A percentile compares a stretch with the other conserved stretches of the same genome.
Evolutionary conservation across 495 filamentous ascomycete genomes (phyloP).

Genomic region (Penicillium robsamsonii): DNA sequence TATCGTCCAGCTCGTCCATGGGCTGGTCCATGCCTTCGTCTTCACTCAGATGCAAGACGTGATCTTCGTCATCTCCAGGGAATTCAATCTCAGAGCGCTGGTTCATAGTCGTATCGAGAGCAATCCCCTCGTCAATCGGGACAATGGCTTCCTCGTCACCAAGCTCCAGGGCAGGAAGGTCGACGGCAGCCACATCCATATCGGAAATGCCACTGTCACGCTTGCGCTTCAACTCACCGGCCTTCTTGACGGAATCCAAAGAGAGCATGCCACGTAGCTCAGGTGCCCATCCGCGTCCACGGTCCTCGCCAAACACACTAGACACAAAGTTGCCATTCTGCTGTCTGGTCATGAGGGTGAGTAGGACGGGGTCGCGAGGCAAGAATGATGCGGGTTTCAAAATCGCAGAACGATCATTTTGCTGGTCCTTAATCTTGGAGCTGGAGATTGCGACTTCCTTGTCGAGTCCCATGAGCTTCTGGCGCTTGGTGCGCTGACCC

Average conservation of each 20-base stretch:
- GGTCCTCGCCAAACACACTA: conserved; percentile 68
- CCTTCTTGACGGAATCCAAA: conserved; percentile 70
- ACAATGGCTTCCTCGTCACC: conserved; percentile 57
- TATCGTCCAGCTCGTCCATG: conserved; percentile 70
- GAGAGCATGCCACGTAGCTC: conserved; percentile 85
- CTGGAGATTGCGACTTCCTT: conserved; percentile 57
- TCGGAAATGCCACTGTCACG: conserved; percentile 85
- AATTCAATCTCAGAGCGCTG: conserved; percentile 57
- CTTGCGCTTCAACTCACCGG: conserved; percentile 88
- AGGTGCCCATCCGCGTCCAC: conserved; percentile 79
- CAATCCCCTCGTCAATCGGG: conserved; percentile 48
- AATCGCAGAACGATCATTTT: conserved; percentile 76
- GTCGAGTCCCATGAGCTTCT: conserved; percentile 71
- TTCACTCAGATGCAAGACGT: conserved; percentile 46
- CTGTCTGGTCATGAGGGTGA: conserved; percentile 87
- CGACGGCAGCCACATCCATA: conserved; percentile 63
- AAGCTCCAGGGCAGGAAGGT: conserved; percentile 68
- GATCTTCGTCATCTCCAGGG: conserved; percentile 56
- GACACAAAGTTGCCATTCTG: conserved; percentile 85
- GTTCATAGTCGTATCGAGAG: conserved; percentile 51
- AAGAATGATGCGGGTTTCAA: conserved; percentile 75
- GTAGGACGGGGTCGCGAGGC: conserved; percentile 77
- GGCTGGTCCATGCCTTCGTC: conserved; percentile 49
- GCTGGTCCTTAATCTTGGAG: conserved; percentile 69
- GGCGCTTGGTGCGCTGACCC: conserved; percentile 70